Conservation (phyloP, 371 early-diverging fungal species). For the Mortierella sp. region DNA sequence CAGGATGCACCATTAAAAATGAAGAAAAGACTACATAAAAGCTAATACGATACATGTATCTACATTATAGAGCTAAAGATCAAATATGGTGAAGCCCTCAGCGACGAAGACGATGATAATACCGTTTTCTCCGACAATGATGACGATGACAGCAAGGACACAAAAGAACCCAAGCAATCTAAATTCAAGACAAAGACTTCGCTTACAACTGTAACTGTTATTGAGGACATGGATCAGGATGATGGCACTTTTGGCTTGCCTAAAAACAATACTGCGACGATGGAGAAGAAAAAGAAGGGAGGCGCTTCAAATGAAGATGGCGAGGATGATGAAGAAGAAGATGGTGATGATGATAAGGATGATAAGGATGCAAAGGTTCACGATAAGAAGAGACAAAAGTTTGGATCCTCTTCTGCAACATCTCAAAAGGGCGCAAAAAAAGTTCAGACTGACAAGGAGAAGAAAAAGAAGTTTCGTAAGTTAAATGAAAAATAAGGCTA, state of each 20-base stretch:
- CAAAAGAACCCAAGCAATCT: slow-evolving; percentile 57
- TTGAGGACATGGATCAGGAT: slow-evolving; percentile 75
- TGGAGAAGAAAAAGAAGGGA: slow-evolving; percentile 33
- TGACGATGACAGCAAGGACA: slow-evolving; percentile 45
- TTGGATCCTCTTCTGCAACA: slow-evolving; percentile 46
- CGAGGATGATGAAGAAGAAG: neutral
- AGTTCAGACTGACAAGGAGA: slow-evolving; percentile 28
- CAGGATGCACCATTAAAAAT: too few relatives aligned
- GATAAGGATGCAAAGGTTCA: slow-evolving; percentile 15
- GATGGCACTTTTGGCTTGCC: slow-evolving; percentile 51
- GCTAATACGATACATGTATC: neutral
- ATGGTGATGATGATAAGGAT: slow-evolving; percentile 15
- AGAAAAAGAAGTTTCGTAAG: slow-evolving; percentile 57
- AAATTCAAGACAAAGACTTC: slow-evolving; percentile 70
- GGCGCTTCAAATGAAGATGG: neutral
- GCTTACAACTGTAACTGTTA: slow-evolving; percentile 80
- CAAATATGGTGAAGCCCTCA: slow-evolving; percentile 47
- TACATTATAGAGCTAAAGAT: slow-evolving; percentile 43
- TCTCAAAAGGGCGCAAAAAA: slow-evolving; percentile 39
- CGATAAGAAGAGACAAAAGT: slow-evolving; percentile 36
- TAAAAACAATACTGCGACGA: slow-evolving; percentile 31
- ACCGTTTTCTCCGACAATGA: slow-evolving; percentile 58
- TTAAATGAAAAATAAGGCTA: too few relatives aligned
- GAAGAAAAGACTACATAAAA: neutral
- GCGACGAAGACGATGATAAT: slow-evolving; percentile 59